Evolutionary conservation across 208 protist genomes (phyloP).

Genomic region (Acanthamoeba culbertsoni): DNA sequence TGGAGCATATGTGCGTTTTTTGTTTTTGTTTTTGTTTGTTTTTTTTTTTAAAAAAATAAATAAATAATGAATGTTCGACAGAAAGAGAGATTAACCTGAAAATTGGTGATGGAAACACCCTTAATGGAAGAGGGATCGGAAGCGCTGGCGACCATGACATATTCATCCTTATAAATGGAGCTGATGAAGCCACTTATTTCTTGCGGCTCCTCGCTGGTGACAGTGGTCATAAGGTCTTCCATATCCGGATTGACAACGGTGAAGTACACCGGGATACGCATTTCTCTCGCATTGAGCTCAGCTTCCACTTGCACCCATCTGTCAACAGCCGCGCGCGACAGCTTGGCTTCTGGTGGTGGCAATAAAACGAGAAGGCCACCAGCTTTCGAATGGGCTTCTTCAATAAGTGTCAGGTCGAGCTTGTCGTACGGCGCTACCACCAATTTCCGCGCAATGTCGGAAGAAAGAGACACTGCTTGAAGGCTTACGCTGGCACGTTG

Average conservation of each 20-base stretch:
- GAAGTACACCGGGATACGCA: constrained; percentile 3
- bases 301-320: background rate
- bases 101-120: background rate
- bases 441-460: background rate
- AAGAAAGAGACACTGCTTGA: background rate
- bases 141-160: background rate
- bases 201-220: background rate
- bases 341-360: background rate
- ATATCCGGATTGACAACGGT: background rate
- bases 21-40: no score
- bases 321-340: background rate
- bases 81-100: background rate
- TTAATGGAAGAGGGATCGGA: background rate
- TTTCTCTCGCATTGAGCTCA: background rate
- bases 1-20: no score
- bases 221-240: background rate
- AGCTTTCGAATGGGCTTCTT: background rate
- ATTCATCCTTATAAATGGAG: background rate
- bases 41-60: no score
- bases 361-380: background rate
- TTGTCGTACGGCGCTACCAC: background rate
- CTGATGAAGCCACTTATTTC: background rate
- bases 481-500: background rate
- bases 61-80: no score
- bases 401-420: background rate